Evolutionary conservation across 1,284 basidiomycete species (phyloP).

Genomic region (Somion occarium): DNA sequence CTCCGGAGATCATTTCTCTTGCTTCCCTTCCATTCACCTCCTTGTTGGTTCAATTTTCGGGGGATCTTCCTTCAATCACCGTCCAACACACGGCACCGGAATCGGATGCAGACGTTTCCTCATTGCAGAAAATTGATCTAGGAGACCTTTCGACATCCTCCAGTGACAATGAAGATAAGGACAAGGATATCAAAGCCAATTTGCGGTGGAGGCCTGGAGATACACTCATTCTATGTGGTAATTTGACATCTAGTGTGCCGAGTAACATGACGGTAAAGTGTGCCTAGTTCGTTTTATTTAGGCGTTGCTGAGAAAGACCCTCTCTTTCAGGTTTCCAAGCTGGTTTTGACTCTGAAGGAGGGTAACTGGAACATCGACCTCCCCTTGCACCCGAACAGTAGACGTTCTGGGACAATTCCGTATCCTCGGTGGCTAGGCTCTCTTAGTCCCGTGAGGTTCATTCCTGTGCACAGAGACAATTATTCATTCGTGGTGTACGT

Average conservation of each 20-base stretch:
- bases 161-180: not conserved
- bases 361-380: slow-evolving; percentile 62
- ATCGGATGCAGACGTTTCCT: slow-evolving; percentile 9
- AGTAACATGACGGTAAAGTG: slow-evolving; percentile 49
- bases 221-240: slow-evolving; percentile 53
- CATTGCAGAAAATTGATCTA: slow-evolving; percentile 37
- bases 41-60: slow-evolving; percentile 52
- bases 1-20: slow-evolving; percentile 41
- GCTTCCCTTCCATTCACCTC: slow-evolving; percentile 54
- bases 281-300: too few species aligned
- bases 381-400: slow-evolving; percentile 40
- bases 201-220: slow-evolving; percentile 54
- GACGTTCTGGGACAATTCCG: slow-evolving; percentile 27
- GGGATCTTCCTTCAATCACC: slow-evolving; percentile 39
- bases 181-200: slow-evolving; percentile 23
- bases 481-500: slow-evolving; percentile 48
- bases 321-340: slow-evolving; percentile 40
- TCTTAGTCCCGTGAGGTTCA: slow-evolving; percentile 43
- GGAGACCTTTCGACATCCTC: slow-evolving; percentile 23
- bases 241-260: slow-evolving; percentile 43
- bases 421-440: slow-evolving; percentile 53
- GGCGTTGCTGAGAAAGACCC: slow-evolving; percentile 8
- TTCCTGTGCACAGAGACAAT: slow-evolving; percentile 46
- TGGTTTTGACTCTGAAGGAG: slow-evolving; percentile 49
- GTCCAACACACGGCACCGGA: slow-evolving; percentile 36